A percentile compares a stretch with the other conserved stretches of the same genome.
phyloP scores from a whole-genome alignment of 495 filamentous ascomycete genomes.

The Lentithecium fluviatile region DNA sequence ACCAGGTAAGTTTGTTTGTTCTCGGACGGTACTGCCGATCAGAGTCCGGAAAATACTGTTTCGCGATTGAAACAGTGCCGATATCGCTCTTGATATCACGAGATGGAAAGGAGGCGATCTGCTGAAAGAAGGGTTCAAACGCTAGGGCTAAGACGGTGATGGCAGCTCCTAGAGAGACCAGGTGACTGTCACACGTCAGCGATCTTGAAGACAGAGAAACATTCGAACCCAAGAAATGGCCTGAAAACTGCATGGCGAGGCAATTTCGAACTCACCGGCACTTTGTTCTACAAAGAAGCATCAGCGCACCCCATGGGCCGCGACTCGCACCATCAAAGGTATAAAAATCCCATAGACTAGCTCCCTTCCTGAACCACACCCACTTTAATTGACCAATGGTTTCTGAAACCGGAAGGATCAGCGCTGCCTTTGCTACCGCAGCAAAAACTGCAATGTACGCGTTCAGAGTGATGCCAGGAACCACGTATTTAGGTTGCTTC shows the following conservation, averaged over 20 bases:
- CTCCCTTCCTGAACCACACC: conserved; percentile 22
- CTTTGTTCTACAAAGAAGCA: conserved; percentile 15
- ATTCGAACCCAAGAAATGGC: no score
- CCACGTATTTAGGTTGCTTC: conserved; percentile 12
- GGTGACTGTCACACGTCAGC: no score
- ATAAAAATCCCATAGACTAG: conserved; percentile 17
- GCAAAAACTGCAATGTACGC: conserved; percentile 26
- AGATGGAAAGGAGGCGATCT: conserved; percentile 40
- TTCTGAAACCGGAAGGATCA: conserved; percentile 29
- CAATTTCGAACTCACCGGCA: no score
- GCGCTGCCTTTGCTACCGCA: conserved; percentile 22
- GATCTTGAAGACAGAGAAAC: no score
- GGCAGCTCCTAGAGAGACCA: conserved; percentile 38
- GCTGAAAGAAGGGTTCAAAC: conserved; percentile 44
- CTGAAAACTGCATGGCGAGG: no score
- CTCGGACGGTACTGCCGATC: no score
- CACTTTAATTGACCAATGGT: conserved; percentile 28
- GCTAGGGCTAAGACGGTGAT: conserved; percentile 38
- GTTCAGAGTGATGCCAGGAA: conserved; percentile 23
- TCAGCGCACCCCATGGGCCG: conserved; percentile 23
- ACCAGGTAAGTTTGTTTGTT: no score
- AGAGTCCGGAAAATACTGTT: no score
- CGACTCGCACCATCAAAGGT: conserved; percentile 24
- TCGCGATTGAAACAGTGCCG: no score
- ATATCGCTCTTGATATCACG: no score